A percentile compares a stretch with the other conserved stretches of the same genome.
Conservation (phyloP, 1,284 basidiomycete species). For the Tylopilus sp. region DNA sequence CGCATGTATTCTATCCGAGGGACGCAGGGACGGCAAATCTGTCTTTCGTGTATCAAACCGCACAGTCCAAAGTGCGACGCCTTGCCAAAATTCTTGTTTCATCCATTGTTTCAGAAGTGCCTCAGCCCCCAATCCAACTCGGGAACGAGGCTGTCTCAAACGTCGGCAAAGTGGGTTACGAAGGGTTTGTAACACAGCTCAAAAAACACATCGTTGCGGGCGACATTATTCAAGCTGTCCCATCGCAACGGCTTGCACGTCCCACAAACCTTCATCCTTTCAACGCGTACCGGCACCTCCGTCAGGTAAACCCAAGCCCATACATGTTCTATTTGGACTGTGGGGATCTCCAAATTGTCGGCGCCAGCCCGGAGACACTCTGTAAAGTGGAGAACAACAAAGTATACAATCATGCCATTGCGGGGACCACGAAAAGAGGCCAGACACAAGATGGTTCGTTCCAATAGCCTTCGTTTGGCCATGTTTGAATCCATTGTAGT, state of each 20-base stretch:
- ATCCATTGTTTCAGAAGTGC: constrained; percentile 59
- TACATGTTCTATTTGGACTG: constrained; percentile 99
- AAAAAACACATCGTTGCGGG: constrained; percentile 95
- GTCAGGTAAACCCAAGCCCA: constrained; percentile 94
- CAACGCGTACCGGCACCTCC: constrained; percentile 90
- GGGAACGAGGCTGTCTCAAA: constrained; percentile 79
- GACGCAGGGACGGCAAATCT: constrained; percentile 60
- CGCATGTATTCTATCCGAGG: constrained; percentile 85
- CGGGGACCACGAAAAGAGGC: constrained; percentile 89
- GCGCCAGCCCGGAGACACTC: constrained; percentile 95
- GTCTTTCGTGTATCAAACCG: constrained; percentile 77
- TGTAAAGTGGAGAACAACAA: constrained; percentile 93
- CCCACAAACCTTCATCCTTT: constrained; percentile 92
- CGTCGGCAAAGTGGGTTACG: constrained; percentile 91
- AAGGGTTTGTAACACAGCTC: constrained; percentile 85
- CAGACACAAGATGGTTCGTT: constrained; percentile 73
- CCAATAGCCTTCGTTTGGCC: constrained; percentile 1
- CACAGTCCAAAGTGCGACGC: constrained; percentile 70
- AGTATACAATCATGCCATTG: constrained; percentile 97
- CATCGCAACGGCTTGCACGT: constrained; percentile 84
- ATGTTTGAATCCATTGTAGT: constrained; percentile 7
- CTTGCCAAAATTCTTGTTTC: constrained; percentile 65
- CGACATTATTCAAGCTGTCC: constrained; percentile 99
- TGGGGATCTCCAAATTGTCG: constrained; percentile 88
- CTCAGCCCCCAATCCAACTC: constrained; percentile 63